Base-by-base conservation (phyloP, 2,329 filamentous ascomycete genomes). In the Clarireedia monteithiana region DNA sequence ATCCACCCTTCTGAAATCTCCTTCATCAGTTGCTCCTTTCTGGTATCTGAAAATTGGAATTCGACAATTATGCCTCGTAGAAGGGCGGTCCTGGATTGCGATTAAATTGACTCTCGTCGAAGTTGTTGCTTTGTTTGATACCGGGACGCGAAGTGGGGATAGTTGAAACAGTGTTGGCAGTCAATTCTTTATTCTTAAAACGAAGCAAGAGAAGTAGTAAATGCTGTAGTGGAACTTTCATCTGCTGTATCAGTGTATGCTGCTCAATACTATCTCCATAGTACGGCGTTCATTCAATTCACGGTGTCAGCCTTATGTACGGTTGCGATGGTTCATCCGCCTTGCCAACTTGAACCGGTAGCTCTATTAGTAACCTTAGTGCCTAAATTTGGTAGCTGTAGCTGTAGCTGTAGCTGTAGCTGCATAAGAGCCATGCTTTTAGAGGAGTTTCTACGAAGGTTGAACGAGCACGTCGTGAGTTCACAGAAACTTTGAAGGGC, bases 11-110 rank as follows among this genome's bases (percentile, higher is more conserved):
- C 53, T 56, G 9, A 49, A 47, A 54, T 49, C 52, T 62, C 60
- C 65, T 55, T 65, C 66, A 67, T 67, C 47, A 45, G 52, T 52
- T 53, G 45, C 24, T 54, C 40, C 30, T 40, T 55, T 44, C 36
- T 14, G n/a, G 9, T 34, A 39, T 49, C 45, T 24, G 20, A 27
- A 6, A 14, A 23, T 10, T 40, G 27, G 5, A n/a, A 27, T 39
- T 62, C 58, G 61, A 54, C 60, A 62, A 59, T 50, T 58, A 53
- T 57, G 59, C 42, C 24, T 52, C 20, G 20, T 53, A 15, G 24
- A 39, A 40, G 14, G 36, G 34, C 7, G 14, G 20, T n/a, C 36
- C 39, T 48, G 34, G 44, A 14, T 53, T 53, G 26, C 23, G 38
- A 40, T 57, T 38, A 45, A 42, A 34, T 48, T 27, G 44, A 48